Evolutionary conservation across 345 rosid species (phyloP).

Genomic region (Tarenaya hassleriana): DNA sequence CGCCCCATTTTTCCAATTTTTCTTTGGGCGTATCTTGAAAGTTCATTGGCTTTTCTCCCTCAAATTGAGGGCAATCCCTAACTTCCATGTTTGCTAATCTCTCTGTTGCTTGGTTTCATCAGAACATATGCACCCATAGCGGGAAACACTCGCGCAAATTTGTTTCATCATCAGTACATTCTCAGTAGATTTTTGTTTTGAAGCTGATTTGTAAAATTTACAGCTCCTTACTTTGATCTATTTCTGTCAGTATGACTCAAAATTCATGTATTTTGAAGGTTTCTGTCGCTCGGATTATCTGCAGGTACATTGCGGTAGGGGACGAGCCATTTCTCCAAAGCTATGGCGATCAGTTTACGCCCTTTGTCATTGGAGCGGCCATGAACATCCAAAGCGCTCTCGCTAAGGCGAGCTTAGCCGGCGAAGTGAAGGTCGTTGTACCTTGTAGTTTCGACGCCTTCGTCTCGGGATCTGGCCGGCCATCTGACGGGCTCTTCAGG

Average conservation of each 20-base stretch:
- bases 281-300: slow-evolving; percentile 20
- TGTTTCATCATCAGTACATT: slow-evolving; percentile 2
- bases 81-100: neutral
- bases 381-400: slow-evolving; percentile 72
- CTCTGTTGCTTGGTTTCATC: slow-evolving; percentile 6
- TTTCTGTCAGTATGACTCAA: neutral
- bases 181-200: too few species aligned
- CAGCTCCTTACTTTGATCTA: neutral
- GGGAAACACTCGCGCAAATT: neutral
- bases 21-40: neutral
- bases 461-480: slow-evolving; percentile 49
- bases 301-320: slow-evolving; percentile 77
- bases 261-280: neutral
- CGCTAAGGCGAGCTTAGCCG: slow-evolving; percentile 51
- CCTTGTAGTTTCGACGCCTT: slow-evolving; percentile 73
- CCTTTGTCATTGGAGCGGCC: slow-evolving; percentile 72
- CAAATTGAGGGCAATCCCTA: neutral
- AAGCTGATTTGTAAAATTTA: too few species aligned
- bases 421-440: slow-evolving; percentile 73
- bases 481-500: slow-evolving; percentile 80
- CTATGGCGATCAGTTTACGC: slow-evolving; percentile 61
- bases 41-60: too few species aligned
- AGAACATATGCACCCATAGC: neutral
- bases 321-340: slow-evolving; percentile 73
- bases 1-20: neutral